Conservation (phyloP, 345 rosid species). For the Xanthoceras sorbifolium region DNA sequence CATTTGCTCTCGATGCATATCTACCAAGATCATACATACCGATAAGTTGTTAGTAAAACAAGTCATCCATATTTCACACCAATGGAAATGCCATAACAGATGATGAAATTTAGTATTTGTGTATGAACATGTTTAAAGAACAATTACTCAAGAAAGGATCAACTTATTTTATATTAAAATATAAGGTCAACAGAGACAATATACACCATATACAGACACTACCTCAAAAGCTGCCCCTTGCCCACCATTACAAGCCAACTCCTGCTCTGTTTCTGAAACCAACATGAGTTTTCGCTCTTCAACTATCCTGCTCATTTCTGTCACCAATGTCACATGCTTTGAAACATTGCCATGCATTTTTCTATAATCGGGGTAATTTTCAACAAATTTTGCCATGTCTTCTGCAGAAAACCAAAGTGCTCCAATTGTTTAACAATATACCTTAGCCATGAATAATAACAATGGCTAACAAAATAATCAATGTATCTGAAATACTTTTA, state of each 20-base stretch:
- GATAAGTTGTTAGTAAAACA: background rate
- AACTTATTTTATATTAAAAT: background rate
- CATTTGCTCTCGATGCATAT: constrained; percentile 8
- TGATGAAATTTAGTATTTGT: background rate
- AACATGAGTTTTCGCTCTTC: constrained; percentile 89
- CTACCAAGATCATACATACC: background rate
- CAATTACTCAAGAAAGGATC: background rate
- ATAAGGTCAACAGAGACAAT: background rate
- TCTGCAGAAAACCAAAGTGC: constrained; percentile 55
- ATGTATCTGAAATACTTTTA: constrained; percentile 3
- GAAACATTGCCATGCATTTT: constrained; percentile 99
- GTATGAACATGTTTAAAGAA: background rate
- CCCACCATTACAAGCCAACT: constrained; percentile 97
- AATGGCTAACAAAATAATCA: constrained; percentile 10
- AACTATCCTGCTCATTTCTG: constrained; percentile 97
- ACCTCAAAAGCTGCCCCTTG: constrained; percentile 99
- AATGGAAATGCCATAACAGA: background rate
- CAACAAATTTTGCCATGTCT: constrained; percentile 99
- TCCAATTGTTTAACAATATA: constrained; percentile 18
- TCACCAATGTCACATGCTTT: constrained; percentile 93
- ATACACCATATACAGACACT: constrained; percentile 12
- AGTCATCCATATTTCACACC: constrained; percentile 3
- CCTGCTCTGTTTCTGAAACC: constrained; percentile 95
- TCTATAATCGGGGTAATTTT: constrained; percentile 89
- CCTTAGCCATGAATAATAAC: background rate